Evolutionary conservation across 768 basidiomycete species (phyloP), one percentile per base, ranked within the genome.

Genomic region (Gelatoporia subvermispora): DNA sequence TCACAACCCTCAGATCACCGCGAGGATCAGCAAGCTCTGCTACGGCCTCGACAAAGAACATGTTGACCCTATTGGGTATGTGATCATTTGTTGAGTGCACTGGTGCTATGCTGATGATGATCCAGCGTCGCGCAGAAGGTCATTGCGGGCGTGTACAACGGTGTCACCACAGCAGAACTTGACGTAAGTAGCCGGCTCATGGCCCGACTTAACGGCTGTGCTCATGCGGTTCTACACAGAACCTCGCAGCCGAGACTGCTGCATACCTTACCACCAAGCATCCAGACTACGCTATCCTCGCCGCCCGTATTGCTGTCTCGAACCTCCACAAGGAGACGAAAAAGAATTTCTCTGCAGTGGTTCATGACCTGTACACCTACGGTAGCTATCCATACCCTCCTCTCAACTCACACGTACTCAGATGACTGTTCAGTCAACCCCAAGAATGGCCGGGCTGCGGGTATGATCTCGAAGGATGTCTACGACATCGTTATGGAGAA

Each of bases 311-410:
- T 46, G 96, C 96, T 48, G 93, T 99, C 60, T 97, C 95, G 42
- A 99, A 98, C 65, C 72, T 98, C 10, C 96, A 99, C 79, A 98
- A 99, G 62, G 95, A 99, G 72, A 98, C 96, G 16, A 97, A 93
- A 74, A 98, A 98, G 76, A 89, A 72, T 58, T 98, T 99, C 65
- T 93, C 92, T 1, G 79, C 84, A 51, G 95, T 99, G 54, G 78
- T 99, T 61, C 82, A 81, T 50, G 94, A 98, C 64, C 72, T 99
- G 34, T 91, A 97, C 65, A 72, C 79, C 40, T 98, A 94, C 72
- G 73, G 93, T 93, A 55, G 63, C 9, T 16, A 8, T 39, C 4
- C 21, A 17, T 7, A 8, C 8, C 23, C 31, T 25, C 3, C 23
- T 2, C 36, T 31, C 39, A 20, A 24, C 58, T 1, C 43, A 45